These are phyloP conservation scores for Xylaria sp. DNA, from an alignment of 2,329 filamentous ascomycete species.

Conservation along the genomic window DNA sequence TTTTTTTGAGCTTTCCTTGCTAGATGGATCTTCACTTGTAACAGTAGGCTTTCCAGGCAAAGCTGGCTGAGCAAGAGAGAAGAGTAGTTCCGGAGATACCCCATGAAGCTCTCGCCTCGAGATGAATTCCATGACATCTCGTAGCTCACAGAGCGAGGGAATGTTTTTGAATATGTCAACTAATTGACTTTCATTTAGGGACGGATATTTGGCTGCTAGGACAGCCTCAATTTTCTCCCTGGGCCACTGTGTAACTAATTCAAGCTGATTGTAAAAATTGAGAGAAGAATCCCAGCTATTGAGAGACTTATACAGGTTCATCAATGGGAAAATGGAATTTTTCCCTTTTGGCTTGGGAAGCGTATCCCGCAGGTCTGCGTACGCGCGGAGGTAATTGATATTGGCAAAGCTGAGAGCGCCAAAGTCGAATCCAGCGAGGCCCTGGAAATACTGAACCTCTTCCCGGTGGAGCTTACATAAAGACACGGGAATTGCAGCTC, in stretches of 20 bases:
- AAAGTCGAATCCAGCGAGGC: constrained; percentile 7
- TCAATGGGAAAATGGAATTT: constrained; percentile 1
- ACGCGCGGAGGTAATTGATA: neutral
- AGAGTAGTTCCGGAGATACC: neutral
- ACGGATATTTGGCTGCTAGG: constrained; percentile 7
- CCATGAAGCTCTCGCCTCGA: neutral
- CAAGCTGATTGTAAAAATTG: neutral
- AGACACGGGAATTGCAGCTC: neutral
- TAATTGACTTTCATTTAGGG: neutral
- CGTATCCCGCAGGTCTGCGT: neutral
- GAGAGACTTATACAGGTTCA: neutral
- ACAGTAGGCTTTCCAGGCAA: neutral
- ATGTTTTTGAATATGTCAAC: neutral
- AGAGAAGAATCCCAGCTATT: neutral
- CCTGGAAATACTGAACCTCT: constrained; percentile 11
- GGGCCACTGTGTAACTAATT: neutral
- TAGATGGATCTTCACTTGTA: neutral
- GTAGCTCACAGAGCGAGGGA: neutral
- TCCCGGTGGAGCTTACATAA: constrained; percentile 8
- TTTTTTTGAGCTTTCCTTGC: neutral
- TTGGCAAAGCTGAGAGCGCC: constrained; percentile 4
- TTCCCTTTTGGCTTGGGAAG: constrained; percentile 5
- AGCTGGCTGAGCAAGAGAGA: constrained; percentile 3
- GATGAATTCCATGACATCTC: neutral
- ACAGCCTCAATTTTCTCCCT: neutral